Evolutionary conservation across 2,329 filamentous ascomycete genomes (phyloP), one percentile per base, ranked within the genome.

Genomic region (Metarhizium humberi): DNA sequence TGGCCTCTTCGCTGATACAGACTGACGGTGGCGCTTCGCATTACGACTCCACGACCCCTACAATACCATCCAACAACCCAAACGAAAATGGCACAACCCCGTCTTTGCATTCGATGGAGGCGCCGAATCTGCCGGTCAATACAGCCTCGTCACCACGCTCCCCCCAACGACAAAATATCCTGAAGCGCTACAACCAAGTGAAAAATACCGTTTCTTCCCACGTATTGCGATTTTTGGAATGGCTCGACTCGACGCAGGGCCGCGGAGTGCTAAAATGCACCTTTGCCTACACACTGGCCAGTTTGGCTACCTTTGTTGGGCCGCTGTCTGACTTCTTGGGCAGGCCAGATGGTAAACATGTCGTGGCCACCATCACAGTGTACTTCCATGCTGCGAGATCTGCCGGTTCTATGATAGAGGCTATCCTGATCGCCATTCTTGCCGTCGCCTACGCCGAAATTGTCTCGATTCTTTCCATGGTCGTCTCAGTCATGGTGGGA

Each of bases 301-400:
- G 88, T 59, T 74, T 95, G 70, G 89, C 85, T 36, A 95, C 90
- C 0, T 92, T 95, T 63, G 82, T 88, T 52, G 80, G 84, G 2
- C 78, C 80, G 3, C 77, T 95, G 51, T 84, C 89, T 7, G 74
- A 76, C 6, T 79, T 89, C 55, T 76, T 95, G n/a, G 91, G 91
- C 6, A 78, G 84, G 58, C 87, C 90, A 64, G 90, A 95, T 71
- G 89, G 89, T 48, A 95, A 95, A 67, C 91, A 95, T 70, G 85
- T 95, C 65, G 89, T 95, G 55, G 90, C 90, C 42, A 95, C 90
- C 3, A 85, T 95, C 54, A 92, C 88, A 0, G 90, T 95, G 6
- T 96, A 95, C 66, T 96, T 95, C 65, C 90, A 95, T 68, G 89
- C 91, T 2, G 87, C 89, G 1, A 79, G 91, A 56, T 88, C 88